Conservation (phyloP, 345 rosid species). For the Rhizophora mangle region DNA sequence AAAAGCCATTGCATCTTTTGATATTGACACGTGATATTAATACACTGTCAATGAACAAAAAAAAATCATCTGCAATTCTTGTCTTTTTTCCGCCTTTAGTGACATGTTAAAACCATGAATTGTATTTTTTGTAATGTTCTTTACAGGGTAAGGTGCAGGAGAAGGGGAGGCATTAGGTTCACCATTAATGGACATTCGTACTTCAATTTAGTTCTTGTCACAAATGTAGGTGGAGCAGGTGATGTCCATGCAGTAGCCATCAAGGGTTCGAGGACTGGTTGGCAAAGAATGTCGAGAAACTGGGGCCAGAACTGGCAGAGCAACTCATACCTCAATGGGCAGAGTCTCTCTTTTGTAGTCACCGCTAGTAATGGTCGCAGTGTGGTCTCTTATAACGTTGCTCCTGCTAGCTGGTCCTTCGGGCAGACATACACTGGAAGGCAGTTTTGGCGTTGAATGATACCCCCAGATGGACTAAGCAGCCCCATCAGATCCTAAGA, state of each 20-base stretch:
- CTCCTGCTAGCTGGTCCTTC: conserved; percentile 55
- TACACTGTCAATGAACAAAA: too few relatives aligned
- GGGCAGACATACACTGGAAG: conserved; percentile 44
- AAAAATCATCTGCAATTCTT: too few relatives aligned
- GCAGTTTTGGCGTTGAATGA: conserved; percentile 15
- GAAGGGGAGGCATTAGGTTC: conserved; percentile 57
- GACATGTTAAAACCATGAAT: neutral
- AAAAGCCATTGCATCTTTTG: too few relatives aligned
- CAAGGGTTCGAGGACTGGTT: conserved; percentile 53
- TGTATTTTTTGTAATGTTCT: neutral
- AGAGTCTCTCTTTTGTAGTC: conserved; percentile 52
- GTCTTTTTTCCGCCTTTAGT: too few relatives aligned
- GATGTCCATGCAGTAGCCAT: conserved; percentile 53
- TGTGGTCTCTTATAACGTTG: conserved; percentile 45
- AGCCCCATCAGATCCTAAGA: neutral
- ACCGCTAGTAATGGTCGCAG: conserved; percentile 48
- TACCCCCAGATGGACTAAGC: neutral
- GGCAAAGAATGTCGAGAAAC: conserved; percentile 69
- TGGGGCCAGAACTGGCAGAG: conserved; percentile 82
- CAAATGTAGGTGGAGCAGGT: conserved; percentile 67
- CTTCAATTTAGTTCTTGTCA: conserved; percentile 55
- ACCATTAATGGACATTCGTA: conserved; percentile 55
- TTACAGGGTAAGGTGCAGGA: conserved; percentile 27
- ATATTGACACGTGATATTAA: too few relatives aligned
- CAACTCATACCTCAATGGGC: conserved; percentile 50